These are phyloP conservation scores for Moniliophthora roreri DNA, from an alignment of 1,284 basidiomycete species.

Conservation along the genomic window DNA sequence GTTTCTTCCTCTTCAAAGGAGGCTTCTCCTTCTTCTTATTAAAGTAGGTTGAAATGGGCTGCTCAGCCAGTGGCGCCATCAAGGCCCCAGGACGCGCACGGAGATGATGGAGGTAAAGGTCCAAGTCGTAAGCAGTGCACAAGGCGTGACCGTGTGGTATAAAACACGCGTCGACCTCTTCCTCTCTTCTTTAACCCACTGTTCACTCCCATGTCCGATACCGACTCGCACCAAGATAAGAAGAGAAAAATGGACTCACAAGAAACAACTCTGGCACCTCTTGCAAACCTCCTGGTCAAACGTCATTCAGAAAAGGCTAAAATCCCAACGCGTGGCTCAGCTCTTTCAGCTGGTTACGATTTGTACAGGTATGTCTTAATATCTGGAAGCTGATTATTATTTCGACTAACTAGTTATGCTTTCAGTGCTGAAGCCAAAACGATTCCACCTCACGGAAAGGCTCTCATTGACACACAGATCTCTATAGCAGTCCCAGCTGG, in stretches of 20 bases:
- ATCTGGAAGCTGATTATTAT: conserved; percentile 19
- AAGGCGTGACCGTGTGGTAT: conserved; percentile 27
- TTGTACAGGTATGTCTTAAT: conserved; percentile 72
- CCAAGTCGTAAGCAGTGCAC: conserved; percentile 5
- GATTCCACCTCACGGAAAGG: conserved; percentile 86
- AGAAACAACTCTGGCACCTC: too few relatives aligned
- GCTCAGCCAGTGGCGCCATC: conserved; percentile 13
- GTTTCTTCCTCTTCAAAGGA: conserved; percentile 1
- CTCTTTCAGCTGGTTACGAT: conserved; percentile 91
- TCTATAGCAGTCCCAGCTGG: conserved; percentile 91
- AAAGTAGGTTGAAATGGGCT: conserved; percentile 19
- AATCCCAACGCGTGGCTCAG: conserved; percentile 86
- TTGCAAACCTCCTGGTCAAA: conserved; percentile 76
- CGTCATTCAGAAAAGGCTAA: conserved; percentile 80
- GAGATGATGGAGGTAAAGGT: not conserved
- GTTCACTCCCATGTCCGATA: conserved; percentile 22
- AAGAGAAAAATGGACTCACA: too few relatives aligned
- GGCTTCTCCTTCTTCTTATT: conserved; percentile 3
- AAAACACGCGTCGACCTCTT: conserved; percentile 1
- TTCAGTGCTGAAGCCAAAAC: conserved; percentile 74
- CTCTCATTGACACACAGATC: conserved; percentile 87
- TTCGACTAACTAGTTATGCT: conserved; percentile 2
- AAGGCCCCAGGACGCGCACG: not conserved
- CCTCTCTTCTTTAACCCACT: not conserved
- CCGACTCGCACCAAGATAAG: conserved; percentile 35